Percentiles rank a stretch among this genome's conserved stretches.
Evolutionary conservation across 2,329 filamentous ascomycete genomes (phyloP).

Genomic region (Macrophomina tecta): DNA sequence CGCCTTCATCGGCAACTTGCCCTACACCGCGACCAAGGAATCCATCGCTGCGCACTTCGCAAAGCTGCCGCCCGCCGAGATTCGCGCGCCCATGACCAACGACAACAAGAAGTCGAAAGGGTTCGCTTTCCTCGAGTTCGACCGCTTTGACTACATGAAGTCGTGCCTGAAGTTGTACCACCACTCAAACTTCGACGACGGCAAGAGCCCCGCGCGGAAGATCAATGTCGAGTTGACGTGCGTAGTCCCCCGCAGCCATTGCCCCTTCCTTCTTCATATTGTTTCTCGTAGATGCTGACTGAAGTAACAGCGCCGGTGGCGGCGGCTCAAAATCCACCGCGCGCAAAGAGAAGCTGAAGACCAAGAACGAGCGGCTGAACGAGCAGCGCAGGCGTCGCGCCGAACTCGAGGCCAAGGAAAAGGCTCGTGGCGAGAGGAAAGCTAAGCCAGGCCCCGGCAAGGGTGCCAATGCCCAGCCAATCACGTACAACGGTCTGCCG

Average conservation of each 20-base stretch:
- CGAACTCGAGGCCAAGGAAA: slow-evolving; percentile 55
- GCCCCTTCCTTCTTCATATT: neutral
- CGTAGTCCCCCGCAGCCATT: slow-evolving; percentile 42
- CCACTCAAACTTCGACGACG: slow-evolving; percentile 75
- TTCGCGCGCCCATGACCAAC: slow-evolving; percentile 61
- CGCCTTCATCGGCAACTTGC: slow-evolving; percentile 88
- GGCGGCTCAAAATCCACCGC: slow-evolving; percentile 79
- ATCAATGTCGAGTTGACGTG: slow-evolving; percentile 94
- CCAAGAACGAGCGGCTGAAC: slow-evolving; percentile 85
- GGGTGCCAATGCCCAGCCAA: slow-evolving; percentile 17
- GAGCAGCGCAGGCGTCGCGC: slow-evolving; percentile 65
- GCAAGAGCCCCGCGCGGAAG: slow-evolving; percentile 67
- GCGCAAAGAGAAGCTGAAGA: slow-evolving; percentile 76
- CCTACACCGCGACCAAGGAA: slow-evolving; percentile 76
- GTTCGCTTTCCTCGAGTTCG: slow-evolving; percentile 77
- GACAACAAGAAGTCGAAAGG: slow-evolving; percentile 46
- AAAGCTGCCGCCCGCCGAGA: slow-evolving; percentile 70
- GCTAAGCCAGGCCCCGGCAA: slow-evolving; percentile 30
- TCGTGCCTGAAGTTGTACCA: slow-evolving; percentile 91
- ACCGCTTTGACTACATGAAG: slow-evolving; percentile 85
- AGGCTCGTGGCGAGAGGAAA: slow-evolving; percentile 51
- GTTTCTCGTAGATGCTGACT: neutral
- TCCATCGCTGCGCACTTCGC: slow-evolving; percentile 78
- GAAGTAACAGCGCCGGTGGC: slow-evolving; percentile 71
- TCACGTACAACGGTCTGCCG: slow-evolving; percentile 37